These are phyloP conservation scores for Hypseocharis bilobata DNA, from an alignment of 441 rosid species.

Conservation along the genomic window DNA sequence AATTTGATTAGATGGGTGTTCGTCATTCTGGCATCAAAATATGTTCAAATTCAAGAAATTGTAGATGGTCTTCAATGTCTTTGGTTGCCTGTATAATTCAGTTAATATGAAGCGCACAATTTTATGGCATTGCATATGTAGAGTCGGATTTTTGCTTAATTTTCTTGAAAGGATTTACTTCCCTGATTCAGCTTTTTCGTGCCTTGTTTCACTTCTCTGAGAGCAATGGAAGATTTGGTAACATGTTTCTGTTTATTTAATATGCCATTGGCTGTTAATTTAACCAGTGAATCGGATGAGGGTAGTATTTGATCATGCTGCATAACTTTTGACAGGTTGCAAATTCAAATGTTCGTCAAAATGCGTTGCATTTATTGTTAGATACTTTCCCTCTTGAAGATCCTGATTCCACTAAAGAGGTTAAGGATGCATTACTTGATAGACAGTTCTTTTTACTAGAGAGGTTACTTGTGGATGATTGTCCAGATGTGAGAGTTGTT, in stretches of 20 bases:
- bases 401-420: slow-evolving; percentile 84
- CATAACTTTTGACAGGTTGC: slow-evolving; percentile 57
- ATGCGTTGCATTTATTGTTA: slow-evolving; percentile 75
- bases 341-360: slow-evolving; percentile 83
- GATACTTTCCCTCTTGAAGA: slow-evolving; percentile 88
- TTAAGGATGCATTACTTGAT: slow-evolving; percentile 61
- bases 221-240: no score
- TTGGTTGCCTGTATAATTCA: neutral
- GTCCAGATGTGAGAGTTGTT: slow-evolving; percentile 75
- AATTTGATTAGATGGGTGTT: neutral
- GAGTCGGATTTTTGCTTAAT: neutral
- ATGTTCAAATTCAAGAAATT: neutral
- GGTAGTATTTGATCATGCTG: slow-evolving; percentile 8
- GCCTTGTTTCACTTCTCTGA: no score
- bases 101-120: neutral
- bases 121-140: neutral
- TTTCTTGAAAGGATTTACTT: slow-evolving; percentile 1
- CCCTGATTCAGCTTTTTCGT: no score
- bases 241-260: no score
- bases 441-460: slow-evolving; percentile 82
- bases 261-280: no score
- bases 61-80: neutral
- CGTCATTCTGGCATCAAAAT: neutral
- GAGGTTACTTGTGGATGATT: slow-evolving; percentile 67
- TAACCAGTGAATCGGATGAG: neutral